Conservation (phyloP, 768 basidiomycete species). For the Dacryopinax primogenitus region DNA sequence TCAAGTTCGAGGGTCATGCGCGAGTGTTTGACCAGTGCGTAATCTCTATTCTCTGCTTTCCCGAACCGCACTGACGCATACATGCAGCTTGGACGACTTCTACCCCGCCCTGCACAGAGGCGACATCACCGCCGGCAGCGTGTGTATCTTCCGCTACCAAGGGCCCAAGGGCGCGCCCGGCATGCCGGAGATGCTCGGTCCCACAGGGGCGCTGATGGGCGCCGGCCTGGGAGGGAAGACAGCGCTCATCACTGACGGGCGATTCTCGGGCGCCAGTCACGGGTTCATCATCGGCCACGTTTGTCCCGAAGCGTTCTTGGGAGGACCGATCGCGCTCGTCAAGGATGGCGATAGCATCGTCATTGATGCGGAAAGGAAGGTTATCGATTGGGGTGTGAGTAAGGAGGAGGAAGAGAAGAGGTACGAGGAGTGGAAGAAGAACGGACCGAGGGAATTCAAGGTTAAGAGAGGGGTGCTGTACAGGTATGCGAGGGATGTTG, state of each 20-base stretch:
- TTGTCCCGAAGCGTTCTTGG: conserved; percentile 54
- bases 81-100: conserved; percentile 47
- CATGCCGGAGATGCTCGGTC: conserved; percentile 73
- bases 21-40: not conserved
- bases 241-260: conserved; percentile 76
- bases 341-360: conserved; percentile 67
- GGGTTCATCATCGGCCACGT: conserved; percentile 54
- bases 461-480: conserved; percentile 62
- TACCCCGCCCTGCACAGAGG: conserved; percentile 60
- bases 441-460: conserved; percentile 48
- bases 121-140: conserved; percentile 60
- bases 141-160: conserved; percentile 75
- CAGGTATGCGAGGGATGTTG: conserved; percentile 75
- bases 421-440: conserved; percentile 54
- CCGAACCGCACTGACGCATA: conserved; percentile 10
- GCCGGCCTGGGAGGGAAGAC: conserved; percentile 68
- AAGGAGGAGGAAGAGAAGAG: conserved; percentile 53
- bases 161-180: conserved; percentile 87
- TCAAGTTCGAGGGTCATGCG: conserved; percentile 54
- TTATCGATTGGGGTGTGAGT: conserved; percentile 60
- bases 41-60: not conserved
- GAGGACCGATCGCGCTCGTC: conserved; percentile 79
- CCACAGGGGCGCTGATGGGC: conserved; percentile 73
- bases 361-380: conserved; percentile 53
- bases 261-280: conserved; percentile 72